Conservation (phyloP, 2,329 filamentous ascomycete genomes). For the Talaromyces sp. region DNA sequence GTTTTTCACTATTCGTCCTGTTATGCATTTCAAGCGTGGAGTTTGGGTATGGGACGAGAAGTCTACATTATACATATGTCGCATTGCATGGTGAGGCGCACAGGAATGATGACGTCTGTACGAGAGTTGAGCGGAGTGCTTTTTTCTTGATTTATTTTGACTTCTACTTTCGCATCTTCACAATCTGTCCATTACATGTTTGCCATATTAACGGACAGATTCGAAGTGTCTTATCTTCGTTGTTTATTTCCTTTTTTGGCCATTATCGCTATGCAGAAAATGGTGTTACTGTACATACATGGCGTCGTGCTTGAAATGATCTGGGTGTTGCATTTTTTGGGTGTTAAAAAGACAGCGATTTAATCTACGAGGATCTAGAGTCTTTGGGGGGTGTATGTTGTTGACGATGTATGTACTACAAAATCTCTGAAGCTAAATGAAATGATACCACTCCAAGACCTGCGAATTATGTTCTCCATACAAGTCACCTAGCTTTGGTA, state of each 20-base stretch:
- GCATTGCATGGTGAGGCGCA: conserved; percentile 16
- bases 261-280: not conserved
- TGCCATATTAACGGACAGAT: conserved; percentile 1
- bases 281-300: conserved; percentile 8
- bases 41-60: conserved; percentile 9
- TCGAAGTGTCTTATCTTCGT: conserved; percentile 2
- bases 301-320: conserved; percentile 9
- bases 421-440: conserved; percentile 1
- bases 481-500: too few species aligned
- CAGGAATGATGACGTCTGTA: conserved; percentile 12
- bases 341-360: conserved; percentile 9
- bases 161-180: not conserved
- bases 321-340: conserved; percentile 10
- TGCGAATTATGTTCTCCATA: not conserved
- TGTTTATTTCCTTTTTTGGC: conserved; percentile 7
- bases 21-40: conserved; percentile 16
- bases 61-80: conserved; percentile 13
- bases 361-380: conserved; percentile 7
- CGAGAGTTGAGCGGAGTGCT: conserved; percentile 11
- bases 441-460: conserved; percentile 2
- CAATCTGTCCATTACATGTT: conserved; percentile 3
- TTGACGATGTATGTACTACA: conserved; percentile 9
- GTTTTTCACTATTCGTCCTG: conserved; percentile 4
- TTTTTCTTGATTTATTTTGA: conserved; percentile 1
- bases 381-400: not conserved